Evolutionary conservation across 2,329 filamentous ascomycete genomes (phyloP).

Genomic region (Xylaria sp.): DNA sequence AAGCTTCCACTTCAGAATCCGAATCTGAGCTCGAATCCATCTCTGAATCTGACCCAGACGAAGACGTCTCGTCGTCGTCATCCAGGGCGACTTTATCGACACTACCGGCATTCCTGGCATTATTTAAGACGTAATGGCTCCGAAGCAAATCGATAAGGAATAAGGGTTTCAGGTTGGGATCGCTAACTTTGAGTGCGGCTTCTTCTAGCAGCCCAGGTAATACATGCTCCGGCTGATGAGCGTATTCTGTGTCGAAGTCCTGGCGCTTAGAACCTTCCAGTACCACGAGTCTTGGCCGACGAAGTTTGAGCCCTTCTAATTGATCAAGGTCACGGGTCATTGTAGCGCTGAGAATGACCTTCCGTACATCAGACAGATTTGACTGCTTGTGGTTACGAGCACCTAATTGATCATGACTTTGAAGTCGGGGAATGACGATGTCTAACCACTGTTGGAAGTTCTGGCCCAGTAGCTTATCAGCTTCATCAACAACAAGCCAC

Average conservation of each 20-base stretch:
- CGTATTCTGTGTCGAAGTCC: constrained; percentile 51
- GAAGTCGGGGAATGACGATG: constrained; percentile 73
- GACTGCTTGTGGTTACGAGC: constrained; percentile 65
- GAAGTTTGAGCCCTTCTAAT: constrained; percentile 77
- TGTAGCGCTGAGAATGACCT: constrained; percentile 89
- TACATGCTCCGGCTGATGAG: constrained; percentile 59
- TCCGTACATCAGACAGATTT: constrained; percentile 70
- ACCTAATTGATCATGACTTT: constrained; percentile 59
- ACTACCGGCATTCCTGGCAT: constrained; percentile 36
- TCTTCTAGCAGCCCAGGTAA: constrained; percentile 74
- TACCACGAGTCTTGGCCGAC: constrained; percentile 79
- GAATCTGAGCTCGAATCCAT: constrained; percentile 48
- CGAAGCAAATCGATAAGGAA: constrained; percentile 83
- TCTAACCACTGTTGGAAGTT: constrained; percentile 93
- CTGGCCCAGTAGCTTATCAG: constrained; percentile 89
- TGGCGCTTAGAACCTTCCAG: constrained; percentile 66
- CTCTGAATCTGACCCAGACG: constrained; percentile 52
- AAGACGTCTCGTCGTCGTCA: constrained; percentile 51
- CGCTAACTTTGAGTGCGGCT: constrained; percentile 73
- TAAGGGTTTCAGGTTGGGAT: constrained; percentile 80
- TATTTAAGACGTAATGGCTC: constrained; percentile 60
- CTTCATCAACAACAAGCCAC: constrained; percentile 94
- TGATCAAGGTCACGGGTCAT: constrained; percentile 89
- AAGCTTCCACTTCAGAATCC: constrained; percentile 27
- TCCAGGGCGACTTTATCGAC: constrained; percentile 23